phyloP scores from a whole-genome alignment of 345 rosid species.

The Carallia pectinifolia region DNA sequence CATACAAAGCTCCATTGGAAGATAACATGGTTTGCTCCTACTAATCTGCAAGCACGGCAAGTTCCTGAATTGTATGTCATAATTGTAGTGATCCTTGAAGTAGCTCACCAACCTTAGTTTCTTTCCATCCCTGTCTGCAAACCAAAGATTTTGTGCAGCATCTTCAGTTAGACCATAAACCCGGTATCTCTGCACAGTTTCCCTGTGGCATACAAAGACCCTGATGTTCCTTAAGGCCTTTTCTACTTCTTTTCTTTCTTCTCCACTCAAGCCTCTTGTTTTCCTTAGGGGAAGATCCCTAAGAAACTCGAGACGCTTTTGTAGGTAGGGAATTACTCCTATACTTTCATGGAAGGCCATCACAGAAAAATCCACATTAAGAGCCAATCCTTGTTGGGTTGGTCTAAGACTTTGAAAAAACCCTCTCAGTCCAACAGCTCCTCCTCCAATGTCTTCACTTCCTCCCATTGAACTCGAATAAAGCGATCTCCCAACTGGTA shows the following conservation, averaged over 20 bases:
- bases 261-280: constrained; percentile 52
- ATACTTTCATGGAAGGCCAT: constrained; percentile 92
- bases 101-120: constrained; percentile 66
- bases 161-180: constrained; percentile 83
- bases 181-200: constrained; percentile 81
- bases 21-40: constrained; percentile 90
- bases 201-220: constrained; percentile 91
- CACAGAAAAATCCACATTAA: constrained; percentile 83
- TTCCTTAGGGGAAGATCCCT: constrained; percentile 73
- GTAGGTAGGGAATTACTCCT: constrained; percentile 81
- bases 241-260: constrained; percentile 85
- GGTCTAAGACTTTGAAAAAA: constrained; percentile 95
- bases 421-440: constrained; percentile 85
- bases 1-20: constrained; percentile 95
- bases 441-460: constrained; percentile 80
- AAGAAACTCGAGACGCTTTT: constrained; percentile 81
- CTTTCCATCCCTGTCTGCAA: constrained; percentile 76
- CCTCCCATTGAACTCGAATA: constrained; percentile 83
- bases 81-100: constrained; percentile 81
- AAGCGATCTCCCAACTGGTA: constrained; percentile 70
- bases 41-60: constrained; percentile 91
- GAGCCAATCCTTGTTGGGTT: constrained; percentile 91
- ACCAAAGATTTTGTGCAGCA: constrained; percentile 70
- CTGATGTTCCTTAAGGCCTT: constrained; percentile 76
- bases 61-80: constrained; percentile 71